Evolutionary conservation across 805 yeast species (phyloP), one percentile per base, ranked within the genome.

Genomic region (Isabelozyma gotoi): DNA sequence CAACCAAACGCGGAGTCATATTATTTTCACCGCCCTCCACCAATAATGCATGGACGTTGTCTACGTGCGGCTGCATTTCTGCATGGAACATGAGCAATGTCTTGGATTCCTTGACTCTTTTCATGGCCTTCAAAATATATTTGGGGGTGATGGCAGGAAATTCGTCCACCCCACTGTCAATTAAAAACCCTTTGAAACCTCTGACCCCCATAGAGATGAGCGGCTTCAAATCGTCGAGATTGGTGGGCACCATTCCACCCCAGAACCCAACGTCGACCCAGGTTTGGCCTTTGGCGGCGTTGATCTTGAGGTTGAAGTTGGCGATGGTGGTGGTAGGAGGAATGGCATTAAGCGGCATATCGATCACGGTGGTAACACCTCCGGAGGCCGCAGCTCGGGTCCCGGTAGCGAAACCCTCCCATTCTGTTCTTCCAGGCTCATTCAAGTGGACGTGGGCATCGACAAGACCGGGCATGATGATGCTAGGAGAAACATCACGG

Each of bases 351-450:
- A 91, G 70, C 0, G 98, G 98, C 98, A 91, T 91, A 62, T 91
- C 98, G 15, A 91, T 78, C 15, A 91, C 95, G 0, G 97, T 90
- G 18, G 98, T 91, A 39, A 91, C 97, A 45, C 98, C 98, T 14
- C 98, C 98, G 10, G 91, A 76, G 0, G 96, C 96, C 0, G 97
- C 97, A 2, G 96, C 87, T 59, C 84, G 84, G 0, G 98, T 91
- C 0, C 98, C 98, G 0, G 96, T 85, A n/a, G 83, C 96, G 61
- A 92, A 91, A 1, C 98, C 98, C 65, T 91, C 98, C 98, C 98
- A 91, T 49, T 90, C 96, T 1, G 97, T 91, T 53, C 97, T 73
- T n/a, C 98, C 98, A 0, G 98, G 97, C 57, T 92, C 98, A 62
- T 92, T 92, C 53, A 91, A 69, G 58, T 91, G 98, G 19, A 91